A percentile compares a stretch with the other conserved stretches of the same genome.
These are phyloP conservation scores for Pseudogymnoascus sp. DNA, from an alignment of 2,329 filamentous ascomycete genomes.

Conservation along the genomic window DNA sequence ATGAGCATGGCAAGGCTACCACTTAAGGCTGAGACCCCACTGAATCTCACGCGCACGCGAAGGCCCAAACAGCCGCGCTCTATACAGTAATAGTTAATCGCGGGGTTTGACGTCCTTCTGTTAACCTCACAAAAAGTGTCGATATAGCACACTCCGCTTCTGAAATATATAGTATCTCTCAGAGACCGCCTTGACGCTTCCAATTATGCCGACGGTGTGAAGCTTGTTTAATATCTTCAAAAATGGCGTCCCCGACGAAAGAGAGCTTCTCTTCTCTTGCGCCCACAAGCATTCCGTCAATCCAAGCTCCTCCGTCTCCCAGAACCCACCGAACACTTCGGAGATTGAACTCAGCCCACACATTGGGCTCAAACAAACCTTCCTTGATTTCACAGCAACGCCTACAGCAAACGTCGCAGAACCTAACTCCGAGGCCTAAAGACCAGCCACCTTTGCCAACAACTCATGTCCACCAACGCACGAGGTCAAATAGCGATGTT, in stretches of 20 bases:
- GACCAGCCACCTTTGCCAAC: conserved; percentile 25
- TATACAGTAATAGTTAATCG: not conserved
- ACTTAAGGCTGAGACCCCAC: not conserved
- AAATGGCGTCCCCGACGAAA: conserved; percentile 22
- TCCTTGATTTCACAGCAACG: conserved; percentile 59
- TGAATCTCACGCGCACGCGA: not conserved
- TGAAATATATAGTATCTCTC: not conserved
- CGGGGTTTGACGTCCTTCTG: not conserved
- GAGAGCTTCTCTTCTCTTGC: conserved; percentile 25
- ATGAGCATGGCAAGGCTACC: not conserved
- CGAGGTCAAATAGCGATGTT: conserved; percentile 68
- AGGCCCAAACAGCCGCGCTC: not conserved
- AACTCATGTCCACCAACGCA: conserved; percentile 38
- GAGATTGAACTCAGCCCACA: conserved; percentile 69
- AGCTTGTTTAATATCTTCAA: not conserved
- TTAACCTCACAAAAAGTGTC: not conserved
- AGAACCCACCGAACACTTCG: conserved; percentile 61
- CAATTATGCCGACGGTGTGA: conserved; percentile 7
- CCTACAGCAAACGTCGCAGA: conserved; percentile 34
- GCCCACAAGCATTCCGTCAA: conserved; percentile 34
- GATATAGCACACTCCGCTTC: not conserved
- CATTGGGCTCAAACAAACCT: conserved; percentile 48
- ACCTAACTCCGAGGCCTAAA: conserved; percentile 14
- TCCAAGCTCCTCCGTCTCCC: conserved; percentile 52
- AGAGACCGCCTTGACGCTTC: not conserved